Base-by-base conservation (phyloP, 2,329 filamentous ascomycete species). In the Alternaria solani region DNA sequence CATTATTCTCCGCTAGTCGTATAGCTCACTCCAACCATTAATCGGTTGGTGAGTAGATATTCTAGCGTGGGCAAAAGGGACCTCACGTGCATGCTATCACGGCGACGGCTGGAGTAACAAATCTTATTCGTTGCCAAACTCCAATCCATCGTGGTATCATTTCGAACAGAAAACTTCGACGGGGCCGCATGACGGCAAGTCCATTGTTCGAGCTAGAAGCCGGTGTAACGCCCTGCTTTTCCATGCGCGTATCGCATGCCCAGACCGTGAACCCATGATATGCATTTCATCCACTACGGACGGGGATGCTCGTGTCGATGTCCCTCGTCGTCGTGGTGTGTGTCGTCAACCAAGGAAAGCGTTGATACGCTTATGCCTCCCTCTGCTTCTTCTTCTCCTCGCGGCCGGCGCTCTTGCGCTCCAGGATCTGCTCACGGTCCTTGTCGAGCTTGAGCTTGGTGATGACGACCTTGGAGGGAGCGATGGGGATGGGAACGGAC, bases 381-480 rank as follows among this genome's bases (percentile, higher is more conserved):
- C 70, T 83, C 84, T 90, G 90, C 85, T 93, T 93, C 81, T 85
- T 84, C 81, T 84, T 84, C 81, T 88, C 86, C 85, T 94, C 92
- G 69, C 91, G 90, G 79, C 92, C 92, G 73, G 85, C 83, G 84
- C 90, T 89, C 86, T 91, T 93, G 84, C 92, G 89, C 85, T 92
- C 91, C 75, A 96, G 87, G 80, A 95, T 95, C 81, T 85, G 86
- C 88, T 95, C 92, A 75, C 92, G 91, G 85, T 96, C 92, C 90
- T 95, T 94, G 88, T 95, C 92, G 79, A 97, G 88, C 91, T 98
- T 97, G 83, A 98, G 89, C 89, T 97, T 97, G 86, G 91, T 97
- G 87, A 99, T 91, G 86, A 97, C 90, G 75, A 97, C 93, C 85
- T 98, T 98, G 85, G 91, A 96, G 79, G 95, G 91, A 85, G 94